Percentiles rank a stretch among this genome's conserved stretches.
phyloP scores from a whole-genome alignment of 257 asterid species.

The Penstemon barbatus region DNA sequence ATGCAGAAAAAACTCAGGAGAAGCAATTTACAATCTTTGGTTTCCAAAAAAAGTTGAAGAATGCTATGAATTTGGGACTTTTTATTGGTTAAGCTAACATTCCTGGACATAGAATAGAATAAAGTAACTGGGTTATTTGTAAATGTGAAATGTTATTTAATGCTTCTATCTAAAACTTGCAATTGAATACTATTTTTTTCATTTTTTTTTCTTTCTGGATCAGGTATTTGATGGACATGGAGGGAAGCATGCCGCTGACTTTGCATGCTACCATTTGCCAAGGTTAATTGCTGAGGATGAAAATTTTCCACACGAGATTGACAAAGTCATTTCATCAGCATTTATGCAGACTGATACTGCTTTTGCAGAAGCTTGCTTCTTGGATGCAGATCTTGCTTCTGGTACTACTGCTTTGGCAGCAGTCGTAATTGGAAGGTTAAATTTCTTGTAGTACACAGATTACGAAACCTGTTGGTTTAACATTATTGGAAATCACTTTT shows the following conservation, averaged over 20 bases:
- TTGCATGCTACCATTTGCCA: slow-evolving; percentile 83
- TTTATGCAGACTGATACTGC: slow-evolving; percentile 84
- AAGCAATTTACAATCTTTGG: neutral
- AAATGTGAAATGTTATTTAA: neutral
- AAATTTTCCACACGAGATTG: slow-evolving; percentile 70
- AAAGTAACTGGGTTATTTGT: neutral
- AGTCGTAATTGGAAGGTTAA: slow-evolving; percentile 81
- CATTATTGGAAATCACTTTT: neutral
- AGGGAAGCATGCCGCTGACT: slow-evolving; percentile 97
- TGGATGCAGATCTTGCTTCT: slow-evolving; percentile 85
- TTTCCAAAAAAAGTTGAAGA: neutral
- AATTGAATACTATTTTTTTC: neutral
- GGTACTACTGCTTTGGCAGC: slow-evolving; percentile 98
- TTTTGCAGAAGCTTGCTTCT: slow-evolving; percentile 84
- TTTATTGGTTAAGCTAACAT: neutral
- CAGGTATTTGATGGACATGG: slow-evolving; percentile 99
- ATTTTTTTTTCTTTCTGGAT: neutral
- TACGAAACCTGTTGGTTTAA: neutral
- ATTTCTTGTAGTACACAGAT: slow-evolving; percentile 1
- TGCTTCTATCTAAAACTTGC: neutral
- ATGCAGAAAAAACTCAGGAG: neutral
- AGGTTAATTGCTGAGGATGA: slow-evolving; percentile 70
- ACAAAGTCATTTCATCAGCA: slow-evolving; percentile 75
- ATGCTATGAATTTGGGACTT: neutral
- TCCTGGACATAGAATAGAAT: neutral